Conservation (phyloP, 2,329 filamentous ascomycete genomes). For the Endoconidiophora laricicola region DNA sequence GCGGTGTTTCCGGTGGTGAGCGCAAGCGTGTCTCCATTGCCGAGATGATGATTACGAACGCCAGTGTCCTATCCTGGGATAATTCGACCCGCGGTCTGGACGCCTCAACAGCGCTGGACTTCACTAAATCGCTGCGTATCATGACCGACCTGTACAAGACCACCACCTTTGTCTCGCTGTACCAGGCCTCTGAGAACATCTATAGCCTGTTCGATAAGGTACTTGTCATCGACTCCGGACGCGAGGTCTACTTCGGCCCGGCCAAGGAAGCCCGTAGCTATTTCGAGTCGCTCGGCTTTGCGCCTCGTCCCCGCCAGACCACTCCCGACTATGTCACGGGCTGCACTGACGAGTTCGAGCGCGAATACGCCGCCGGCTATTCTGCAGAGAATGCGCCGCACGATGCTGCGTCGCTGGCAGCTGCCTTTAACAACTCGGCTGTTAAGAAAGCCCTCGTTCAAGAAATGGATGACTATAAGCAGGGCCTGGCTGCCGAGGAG, state of each 20-base stretch:
- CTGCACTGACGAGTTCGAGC: conserved; percentile 70
- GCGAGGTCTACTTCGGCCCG: conserved; percentile 61
- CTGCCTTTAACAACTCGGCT: conserved; percentile 52
- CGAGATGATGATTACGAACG: conserved; percentile 64
- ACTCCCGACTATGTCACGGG: conserved; percentile 70
- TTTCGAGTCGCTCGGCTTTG: conserved; percentile 63
- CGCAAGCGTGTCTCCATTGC: conserved; percentile 68
- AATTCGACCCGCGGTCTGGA: conserved; percentile 56
- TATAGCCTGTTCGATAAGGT: conserved; percentile 72
- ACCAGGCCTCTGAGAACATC: conserved; percentile 72
- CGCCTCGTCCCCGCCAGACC: conserved; percentile 58
- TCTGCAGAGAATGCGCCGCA: conserved; percentile 51
- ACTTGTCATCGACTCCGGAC: conserved; percentile 60
- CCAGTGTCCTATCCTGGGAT: conserved; percentile 59
- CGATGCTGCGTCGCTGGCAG: conserved; percentile 46
- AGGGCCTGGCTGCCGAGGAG: conserved; percentile 45
- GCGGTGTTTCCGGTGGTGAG: conserved; percentile 66
- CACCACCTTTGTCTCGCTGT: conserved; percentile 71
- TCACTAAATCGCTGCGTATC: conserved; percentile 53
- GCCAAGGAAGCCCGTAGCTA: conserved; percentile 50
- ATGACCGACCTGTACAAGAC: conserved; percentile 73
- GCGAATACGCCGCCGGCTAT: conserved; percentile 54
- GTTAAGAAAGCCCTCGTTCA: conserved; percentile 37
- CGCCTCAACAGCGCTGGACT: conserved; percentile 50
- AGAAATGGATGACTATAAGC: conserved; percentile 55